Percentiles rank a stretch among this genome's conserved stretches.
Evolutionary conservation across 2,329 filamentous ascomycete species (phyloP).

Genomic region (Ustulina deusta): DNA sequence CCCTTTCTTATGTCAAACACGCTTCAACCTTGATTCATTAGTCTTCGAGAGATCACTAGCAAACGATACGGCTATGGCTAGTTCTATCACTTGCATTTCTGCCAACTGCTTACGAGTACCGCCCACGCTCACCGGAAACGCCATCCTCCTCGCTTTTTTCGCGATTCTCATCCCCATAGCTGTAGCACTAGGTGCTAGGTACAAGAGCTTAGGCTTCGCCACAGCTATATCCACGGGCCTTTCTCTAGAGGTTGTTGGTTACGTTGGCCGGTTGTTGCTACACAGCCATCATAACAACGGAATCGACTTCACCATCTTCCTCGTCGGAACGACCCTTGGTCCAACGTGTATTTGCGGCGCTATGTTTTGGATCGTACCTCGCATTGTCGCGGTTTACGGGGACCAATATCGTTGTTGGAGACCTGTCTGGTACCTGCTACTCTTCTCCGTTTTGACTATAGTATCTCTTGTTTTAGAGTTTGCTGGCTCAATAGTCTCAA

Average conservation of each 20-base stretch:
- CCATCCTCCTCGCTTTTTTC: constrained; percentile 56
- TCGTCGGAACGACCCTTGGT: constrained; percentile 62
- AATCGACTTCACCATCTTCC: constrained; percentile 57
- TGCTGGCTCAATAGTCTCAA: constrained; percentile 57
- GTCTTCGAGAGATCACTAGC: constrained; percentile 34
- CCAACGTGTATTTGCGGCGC: constrained; percentile 60
- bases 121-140: constrained; percentile 56
- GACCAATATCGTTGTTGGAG: constrained; percentile 55
- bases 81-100: constrained; percentile 39
- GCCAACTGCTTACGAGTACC: constrained; percentile 40
- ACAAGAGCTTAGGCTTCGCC: constrained; percentile 57
- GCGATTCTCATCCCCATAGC: constrained; percentile 55
- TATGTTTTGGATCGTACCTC: constrained; percentile 60
- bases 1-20: constrained; percentile 8
- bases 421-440: constrained; percentile 49
- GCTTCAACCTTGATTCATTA: constrained; percentile 20
- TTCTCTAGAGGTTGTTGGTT: constrained; percentile 59
- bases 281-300: constrained; percentile 51
- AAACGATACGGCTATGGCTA: constrained; percentile 45
- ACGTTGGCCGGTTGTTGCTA: constrained; percentile 60
- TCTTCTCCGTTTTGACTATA: constrained; percentile 43
- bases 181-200: constrained; percentile 55
- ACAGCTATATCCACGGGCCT: constrained; percentile 56
- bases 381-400: constrained; percentile 61
- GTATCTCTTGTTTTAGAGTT: constrained; percentile 53